Base-by-base conservation (phyloP, 192 early-diverging fungal genomes). In the Backusella liffmaniae region DNA sequence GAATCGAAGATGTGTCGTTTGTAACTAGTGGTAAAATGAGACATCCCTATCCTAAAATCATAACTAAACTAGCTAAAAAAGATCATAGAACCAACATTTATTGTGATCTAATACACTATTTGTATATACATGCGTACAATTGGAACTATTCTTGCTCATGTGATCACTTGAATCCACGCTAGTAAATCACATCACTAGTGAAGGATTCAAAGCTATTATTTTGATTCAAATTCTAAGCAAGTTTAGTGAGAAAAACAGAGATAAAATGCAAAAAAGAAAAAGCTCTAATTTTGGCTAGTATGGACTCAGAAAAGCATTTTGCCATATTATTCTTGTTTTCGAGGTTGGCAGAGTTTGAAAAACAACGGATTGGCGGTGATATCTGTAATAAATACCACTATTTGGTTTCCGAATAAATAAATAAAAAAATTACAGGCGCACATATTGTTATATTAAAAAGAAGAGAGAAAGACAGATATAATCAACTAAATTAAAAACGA, bases 291-390 rank as follows among this genome's bases (percentile, higher is more conserved):
- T 62, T 62, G 26, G 56, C 26, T 62, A 62, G 56, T 4, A 62
- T 62, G 23, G 46, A 29, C 23, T 62, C 56, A 62, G 23, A 62
- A 62, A 62, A 62, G 53, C 21, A 18, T 56, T 23, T 56, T n/a
- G 53, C 21, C 18, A 56, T 39, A 39, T n/a, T 62, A 62, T 62
- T 62, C 23, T 62, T 62, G 21, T 3, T 29, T 62, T 10, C 23
- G 26, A 62, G 56, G 26, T 10, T 62, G 56, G 56, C 56, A 62
- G 56, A 62, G 56, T 62, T 62, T 62, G 56, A 62, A 62, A 62
- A 62, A 62, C 56, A 62, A 62, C 56, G 56, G 56, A 23, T 62
- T 10, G 21, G 56, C 56, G 56, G 56, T 59, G 56, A 59, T 59
- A 59, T 59, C 56, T 59, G 56, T 23, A 59, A 59, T 59, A 59